Conservation (phyloP, 306 rosid species). For the Vigna mungo region DNA sequence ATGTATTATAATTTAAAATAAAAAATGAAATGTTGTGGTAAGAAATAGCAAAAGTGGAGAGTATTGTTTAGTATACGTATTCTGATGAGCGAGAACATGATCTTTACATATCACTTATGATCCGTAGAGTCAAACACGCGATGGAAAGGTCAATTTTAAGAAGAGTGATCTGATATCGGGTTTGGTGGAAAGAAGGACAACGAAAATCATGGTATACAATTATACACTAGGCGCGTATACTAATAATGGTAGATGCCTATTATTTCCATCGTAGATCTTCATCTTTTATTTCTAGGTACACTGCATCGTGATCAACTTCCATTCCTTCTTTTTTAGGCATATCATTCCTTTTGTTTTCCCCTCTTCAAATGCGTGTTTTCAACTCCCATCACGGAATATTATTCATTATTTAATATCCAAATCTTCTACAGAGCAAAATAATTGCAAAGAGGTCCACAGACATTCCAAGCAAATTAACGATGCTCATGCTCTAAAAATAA, state of each 20-base stretch:
- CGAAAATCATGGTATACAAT: slow-evolving; percentile 30
- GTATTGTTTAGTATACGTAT: not conserved
- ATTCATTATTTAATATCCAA: not conserved
- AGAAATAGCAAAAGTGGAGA: too few relatives aligned
- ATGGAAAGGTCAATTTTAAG: slow-evolving; percentile 32
- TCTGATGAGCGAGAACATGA: slow-evolving; percentile 8
- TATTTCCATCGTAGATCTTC: not conserved
- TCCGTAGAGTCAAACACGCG: not conserved
- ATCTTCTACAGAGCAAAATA: slow-evolving; percentile 3
- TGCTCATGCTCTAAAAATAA: slow-evolving; percentile 2
- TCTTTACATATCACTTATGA: slow-evolving; percentile 43
- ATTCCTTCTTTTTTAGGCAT: not conserved
- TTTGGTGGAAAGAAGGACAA: slow-evolving; percentile 23
- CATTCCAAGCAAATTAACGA: slow-evolving; percentile 37
- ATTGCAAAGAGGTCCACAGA: slow-evolving; percentile 9
- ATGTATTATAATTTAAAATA: too few relatives aligned
- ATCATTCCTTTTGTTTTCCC: not conserved
- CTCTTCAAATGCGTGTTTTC: not conserved
- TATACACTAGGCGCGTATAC: slow-evolving; percentile 2
- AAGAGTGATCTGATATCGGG: slow-evolving; percentile 5
- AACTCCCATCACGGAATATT: not conserved
- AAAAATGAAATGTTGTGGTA: too few relatives aligned
- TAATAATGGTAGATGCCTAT: not conserved
- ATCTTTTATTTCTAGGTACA: not conserved
- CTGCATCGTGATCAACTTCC: not conserved